Base-by-base conservation (phyloP, 768 basidiomycete species). In the Gyrodon lividus region DNA sequence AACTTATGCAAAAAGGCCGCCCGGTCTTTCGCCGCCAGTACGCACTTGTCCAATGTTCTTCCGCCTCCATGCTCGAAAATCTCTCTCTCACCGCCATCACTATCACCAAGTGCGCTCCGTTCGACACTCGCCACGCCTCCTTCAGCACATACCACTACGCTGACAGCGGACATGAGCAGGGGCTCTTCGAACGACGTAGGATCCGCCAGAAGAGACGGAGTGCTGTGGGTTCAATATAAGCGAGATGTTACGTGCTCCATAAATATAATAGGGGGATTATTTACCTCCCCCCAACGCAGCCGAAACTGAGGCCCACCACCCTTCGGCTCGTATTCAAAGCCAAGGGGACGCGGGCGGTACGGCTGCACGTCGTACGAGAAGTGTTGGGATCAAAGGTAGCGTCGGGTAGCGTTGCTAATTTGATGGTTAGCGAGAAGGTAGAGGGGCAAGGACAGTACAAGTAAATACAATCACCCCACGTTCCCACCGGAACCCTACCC, bases 151-250 rank as follows among this genome's bases (percentile, higher is more conserved):
- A 90, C 54, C 1, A 86, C 71, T 30, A 94, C 67, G 2, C 84
- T 82, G 49, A 93, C 63, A 0, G 79, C 77, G 0, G 90, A 85
- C 13, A 88, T 83, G 47, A 94, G 79, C 6, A 97, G 75, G 0
- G 91, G 88, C 58, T 93, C 87, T 71, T 98, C 96, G 66, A 96
- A 97, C 1, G 92, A 77, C 0, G 92, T 88, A 1, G 93, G 90
- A 68, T 98, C 96, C 0, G 85, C 75, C 4, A 98, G 72, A 9
- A 95, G 65, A 22, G 80, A 74, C 43, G 79, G 78, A 28, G 48
- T 55, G 22, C 58, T 62, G 17, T 20, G 40, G 26, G n/a, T 35
- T 19, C 20, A 20, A 23, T 20, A 26, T 64, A 41, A 57, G 45
- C 9, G 10, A 9, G 17, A 12, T 30, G 5, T 20, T 7, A 14